Evolutionary conservation across 345 rosid genomes (phyloP), one percentile per base, ranked within the genome.

Genomic region (Brassica juncea): DNA sequence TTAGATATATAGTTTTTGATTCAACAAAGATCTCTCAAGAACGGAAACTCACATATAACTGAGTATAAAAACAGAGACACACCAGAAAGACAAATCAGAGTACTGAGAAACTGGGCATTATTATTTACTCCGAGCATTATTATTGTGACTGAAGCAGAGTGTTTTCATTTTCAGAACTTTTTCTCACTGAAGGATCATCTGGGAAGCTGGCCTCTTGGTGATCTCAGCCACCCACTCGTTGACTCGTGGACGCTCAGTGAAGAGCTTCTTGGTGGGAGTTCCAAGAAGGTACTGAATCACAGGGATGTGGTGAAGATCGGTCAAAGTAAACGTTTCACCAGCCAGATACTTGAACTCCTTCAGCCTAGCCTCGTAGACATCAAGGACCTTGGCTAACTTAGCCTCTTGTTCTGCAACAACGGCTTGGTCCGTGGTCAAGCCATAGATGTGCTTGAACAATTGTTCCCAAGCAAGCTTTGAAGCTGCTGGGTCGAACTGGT

Each of bases 271-370:
- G 64, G 74, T 49, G 5, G 71, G 89, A 2, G 90, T 90, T 64
- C 16, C 73, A 80, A 86, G 47, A 79, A 92, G 39, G 37, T 28
- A 62, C 4, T 66, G 82, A 8, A 87, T 30, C 82, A 7, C 77
- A 0, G 98, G 97, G 32, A 91, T 76, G 80, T 93, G 94, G 84
- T 93, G 91, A 75, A 93, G 80, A 80, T 93, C 97, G 0, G 88
- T 91, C 77, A 91, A 75, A 74, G 91, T 86, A 81, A 87, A 93
- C 82, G 77, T 34, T 25, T 88, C 88, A 19, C 90, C 76, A 8
- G 86, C 97, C 85, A 91, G 44, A 76, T 90, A 91, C 85, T 90
- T 94, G 19, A 89, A 80, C 78, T 81, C 39, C 25, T 84, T 25
- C 72, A 91, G 79, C 28, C 93, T 78, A 65, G 85, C 72, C 85